Base-by-base conservation (phyloP, 352 stramenopile species). In the Pythium phragmiticola region DNA sequence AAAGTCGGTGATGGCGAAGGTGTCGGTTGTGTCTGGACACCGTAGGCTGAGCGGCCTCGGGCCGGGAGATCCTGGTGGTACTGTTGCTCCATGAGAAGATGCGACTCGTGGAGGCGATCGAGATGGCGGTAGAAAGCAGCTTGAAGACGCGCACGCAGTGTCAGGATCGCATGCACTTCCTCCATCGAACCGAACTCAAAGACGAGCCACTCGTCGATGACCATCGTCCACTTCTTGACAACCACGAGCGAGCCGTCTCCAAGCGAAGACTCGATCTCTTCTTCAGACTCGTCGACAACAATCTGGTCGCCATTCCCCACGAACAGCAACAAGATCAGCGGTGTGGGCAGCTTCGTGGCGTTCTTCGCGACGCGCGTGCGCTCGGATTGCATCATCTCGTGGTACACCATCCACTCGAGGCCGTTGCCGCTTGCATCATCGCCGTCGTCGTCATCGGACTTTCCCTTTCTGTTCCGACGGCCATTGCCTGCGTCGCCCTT, bases 381-480 rank as follows among this genome's bases (percentile, higher is more conserved):
- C 47, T 90, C 80, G 3, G 80, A 87, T 60, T 94, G 85, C 78
- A 90, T 90, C 85, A 94, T 94, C 67, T 91, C 85, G 54, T 94
- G 82, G 56, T 89, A 94, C 56, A 89, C 73, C 11, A 90, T 76
- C 82, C 82, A 94, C 52, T 94, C 76, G 30, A 82, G 71, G 21
- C 63, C 61, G 2, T 56, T 70, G 26, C 33, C 53, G n/a, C 47
- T 63, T 12, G 77, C 57, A 16, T 69, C 58, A 21, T 77, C 72
- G 33, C 43, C 51, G 21, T 80, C 60, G 26, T 67, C 57, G 19
- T 73, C 66, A 54, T 41, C 53, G 2, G 52, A 47, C 51, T 56
- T 55, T 0, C 65, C 76, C 34, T 49, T 73, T 47, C 46, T 53
- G 37, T 46, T 53, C 26, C 48, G 39, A 23, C 36, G 33, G 1